These are phyloP conservation scores for Massariosphaeria phaeospora DNA, from an alignment of 495 filamentous ascomycete species.

Conservation along the genomic window DNA sequence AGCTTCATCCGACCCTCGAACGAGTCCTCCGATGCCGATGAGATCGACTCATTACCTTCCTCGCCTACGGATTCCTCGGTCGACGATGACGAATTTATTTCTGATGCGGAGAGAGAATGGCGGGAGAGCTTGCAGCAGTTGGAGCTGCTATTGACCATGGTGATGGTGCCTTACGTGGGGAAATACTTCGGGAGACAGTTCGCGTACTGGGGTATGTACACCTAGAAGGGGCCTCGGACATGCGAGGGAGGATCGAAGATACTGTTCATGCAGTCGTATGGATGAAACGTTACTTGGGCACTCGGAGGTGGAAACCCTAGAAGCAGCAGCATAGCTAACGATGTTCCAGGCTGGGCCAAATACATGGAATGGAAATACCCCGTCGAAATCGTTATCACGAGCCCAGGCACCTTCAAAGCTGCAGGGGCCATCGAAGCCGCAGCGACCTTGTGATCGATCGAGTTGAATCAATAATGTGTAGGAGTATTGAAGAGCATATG, in stretches of 20 bases:
- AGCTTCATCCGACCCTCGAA: slow-evolving; percentile 26
- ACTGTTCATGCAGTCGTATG: too few relatives aligned
- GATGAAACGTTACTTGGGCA: too few relatives aligned
- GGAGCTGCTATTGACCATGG: slow-evolving; percentile 87
- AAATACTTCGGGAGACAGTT: slow-evolving; percentile 91
- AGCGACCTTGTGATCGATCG: slow-evolving; percentile 53
- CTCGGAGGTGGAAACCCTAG: neutral
- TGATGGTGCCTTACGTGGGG: slow-evolving; percentile 84
- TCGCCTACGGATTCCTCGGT: slow-evolving; percentile 56
- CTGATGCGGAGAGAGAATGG: slow-evolving; percentile 84
- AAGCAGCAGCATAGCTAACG: slow-evolving; percentile 4
- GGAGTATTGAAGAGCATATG: neutral
- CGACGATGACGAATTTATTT: slow-evolving; percentile 39
- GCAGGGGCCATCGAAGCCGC: slow-evolving; percentile 65
- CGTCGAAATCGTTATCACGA: slow-evolving; percentile 57
- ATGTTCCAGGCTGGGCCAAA: slow-evolving; percentile 58
- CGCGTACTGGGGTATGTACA: slow-evolving; percentile 94
- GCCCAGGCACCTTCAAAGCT: slow-evolving; percentile 55
- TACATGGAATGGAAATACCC: slow-evolving; percentile 79
- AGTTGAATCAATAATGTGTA: neutral
- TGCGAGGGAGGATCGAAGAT: too few relatives aligned
- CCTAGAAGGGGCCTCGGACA: too few relatives aligned
- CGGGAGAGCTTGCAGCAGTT: slow-evolving; percentile 86
- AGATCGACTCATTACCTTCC: slow-evolving; percentile 75
- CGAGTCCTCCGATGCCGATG: slow-evolving; percentile 51